Evolutionary conservation across 768 basidiomycete genomes (phyloP).

Genomic region (Serendipita indica): DNA sequence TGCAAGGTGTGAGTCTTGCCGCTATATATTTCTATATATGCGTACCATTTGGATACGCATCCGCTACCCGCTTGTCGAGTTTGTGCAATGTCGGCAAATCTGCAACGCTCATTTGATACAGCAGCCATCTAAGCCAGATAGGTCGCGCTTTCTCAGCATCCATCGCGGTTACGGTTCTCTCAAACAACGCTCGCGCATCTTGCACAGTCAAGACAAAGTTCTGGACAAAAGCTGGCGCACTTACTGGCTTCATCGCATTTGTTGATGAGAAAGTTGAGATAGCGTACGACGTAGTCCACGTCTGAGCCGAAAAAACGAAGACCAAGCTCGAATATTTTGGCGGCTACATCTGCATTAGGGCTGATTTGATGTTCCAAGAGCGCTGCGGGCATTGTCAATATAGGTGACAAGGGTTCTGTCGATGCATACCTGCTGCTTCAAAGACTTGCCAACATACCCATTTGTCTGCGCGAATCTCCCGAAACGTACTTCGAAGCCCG

Average conservation of each 20-base stretch:
- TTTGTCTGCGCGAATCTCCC: constrained; percentile 39
- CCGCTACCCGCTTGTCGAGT: constrained; percentile 76
- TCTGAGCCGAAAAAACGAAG: constrained; percentile 71
- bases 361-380: constrained; percentile 89
- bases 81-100: constrained; percentile 77
- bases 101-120: constrained; percentile 92
- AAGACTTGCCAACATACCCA: constrained; percentile 85
- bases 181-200: constrained; percentile 96
- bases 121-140: constrained; percentile 92
- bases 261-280: constrained; percentile 83
- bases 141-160: constrained; percentile 58
- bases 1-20: constrained; percentile 24
- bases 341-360: constrained; percentile 63
- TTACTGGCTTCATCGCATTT: constrained; percentile 91
- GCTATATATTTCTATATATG: background rate
- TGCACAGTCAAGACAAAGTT: constrained; percentile 7
- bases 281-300: constrained; percentile 71
- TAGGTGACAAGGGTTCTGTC: background rate
- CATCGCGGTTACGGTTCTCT: constrained; percentile 69
- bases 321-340: constrained; percentile 87
- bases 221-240: constrained; percentile 21
- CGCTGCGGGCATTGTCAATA: constrained; percentile 32
- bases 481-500: constrained; percentile 31
- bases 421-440: constrained; percentile 66
- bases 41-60: constrained; percentile 74